These are phyloP conservation scores for Auricularia cornea DNA, from an alignment of 768 basidiomycete genomes.

Conservation along the genomic window DNA sequence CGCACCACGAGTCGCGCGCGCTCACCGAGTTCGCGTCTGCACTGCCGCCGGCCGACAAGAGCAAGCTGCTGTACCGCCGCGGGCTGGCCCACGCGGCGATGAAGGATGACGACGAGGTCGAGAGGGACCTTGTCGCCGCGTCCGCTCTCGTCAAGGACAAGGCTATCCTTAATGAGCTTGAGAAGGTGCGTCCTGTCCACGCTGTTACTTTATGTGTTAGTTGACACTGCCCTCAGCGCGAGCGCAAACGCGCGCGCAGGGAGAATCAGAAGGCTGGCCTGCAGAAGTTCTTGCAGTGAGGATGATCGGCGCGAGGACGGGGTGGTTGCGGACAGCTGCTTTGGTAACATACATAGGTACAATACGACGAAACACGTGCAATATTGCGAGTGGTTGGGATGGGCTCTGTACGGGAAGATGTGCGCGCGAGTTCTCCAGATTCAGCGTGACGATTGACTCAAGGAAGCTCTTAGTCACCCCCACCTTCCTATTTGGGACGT, in stretches of 20 bases:
- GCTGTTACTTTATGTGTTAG: neutral
- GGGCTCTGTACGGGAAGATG: too few species aligned
- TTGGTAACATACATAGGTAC: too few species aligned
- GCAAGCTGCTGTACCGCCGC: slow-evolving; percentile 78
- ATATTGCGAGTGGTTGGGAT: too few species aligned
- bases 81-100: slow-evolving; percentile 56
- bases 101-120: slow-evolving; percentile 74
- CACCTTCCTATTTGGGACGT: neutral
- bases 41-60: neutral
- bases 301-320: too few species aligned
- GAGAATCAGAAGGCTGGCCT: neutral
- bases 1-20: slow-evolving; percentile 56
- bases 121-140: slow-evolving; percentile 66
- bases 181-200: slow-evolving; percentile 38
- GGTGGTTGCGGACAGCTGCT: too few species aligned
- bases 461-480: neutral
- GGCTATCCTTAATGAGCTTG: slow-evolving; percentile 60
- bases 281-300: neutral
- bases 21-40: slow-evolving; percentile 25
- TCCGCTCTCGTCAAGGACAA: slow-evolving; percentile 63
- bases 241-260: neutral
- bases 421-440: too few species aligned
- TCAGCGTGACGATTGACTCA: too few species aligned
- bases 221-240: neutral
- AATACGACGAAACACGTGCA: too few species aligned